Evolutionary conservation across 192 early-diverging fungal genomes (phyloP), one percentile per base, ranked within the genome.

Genomic region (Entomortierella lignicola): DNA sequence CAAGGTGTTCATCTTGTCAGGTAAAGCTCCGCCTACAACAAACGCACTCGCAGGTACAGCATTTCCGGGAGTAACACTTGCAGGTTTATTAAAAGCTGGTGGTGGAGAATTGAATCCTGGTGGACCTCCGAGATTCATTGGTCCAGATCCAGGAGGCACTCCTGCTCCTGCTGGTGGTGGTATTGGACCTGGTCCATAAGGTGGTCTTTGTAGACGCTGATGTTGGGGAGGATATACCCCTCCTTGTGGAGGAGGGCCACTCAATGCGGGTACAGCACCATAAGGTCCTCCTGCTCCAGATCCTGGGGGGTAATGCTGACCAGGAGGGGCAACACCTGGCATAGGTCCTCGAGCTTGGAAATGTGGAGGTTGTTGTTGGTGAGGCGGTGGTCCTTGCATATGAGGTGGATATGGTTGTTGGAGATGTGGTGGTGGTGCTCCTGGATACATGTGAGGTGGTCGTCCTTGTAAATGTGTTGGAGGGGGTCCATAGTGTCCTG

Each of bases 1-100:
- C 10, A 93, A 60, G 10, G 91, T 92, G 18, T 88, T 89, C 48
- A 92, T 77, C 67, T 91, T 93, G 26, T 91, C 89, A 2, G 72
- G 75, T 3, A 79, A 26, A 13, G 75, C 75, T 3, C 75, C 75
- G n/a, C 75, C 75, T 25, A 70, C 31, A 30, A 69, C 55, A 21
- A 63, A 50, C 2, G 67, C 27, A 21, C 60, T 58, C 10, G 74
- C 66, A 18, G 55, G 26, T 2, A 48, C 34, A 12, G 15, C 39
- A 11, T 5, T 12, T 34, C 31, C 31, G 23, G 43, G 25, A 26
- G 31, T 21, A 43, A 29, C 29, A 34, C n/a, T 69, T 41, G 41
- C 31, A 41, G 50, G 50, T 55, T 25, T 50, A 20, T 32, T 55
- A 8, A 55, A 52, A 11, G 62, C 13, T 27, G 63, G 44, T 18